Evolutionary conservation across 2,329 filamentous ascomycete genomes (phyloP), one percentile per base, ranked within the genome.

Genomic region (Juglanconis oblonga): DNA sequence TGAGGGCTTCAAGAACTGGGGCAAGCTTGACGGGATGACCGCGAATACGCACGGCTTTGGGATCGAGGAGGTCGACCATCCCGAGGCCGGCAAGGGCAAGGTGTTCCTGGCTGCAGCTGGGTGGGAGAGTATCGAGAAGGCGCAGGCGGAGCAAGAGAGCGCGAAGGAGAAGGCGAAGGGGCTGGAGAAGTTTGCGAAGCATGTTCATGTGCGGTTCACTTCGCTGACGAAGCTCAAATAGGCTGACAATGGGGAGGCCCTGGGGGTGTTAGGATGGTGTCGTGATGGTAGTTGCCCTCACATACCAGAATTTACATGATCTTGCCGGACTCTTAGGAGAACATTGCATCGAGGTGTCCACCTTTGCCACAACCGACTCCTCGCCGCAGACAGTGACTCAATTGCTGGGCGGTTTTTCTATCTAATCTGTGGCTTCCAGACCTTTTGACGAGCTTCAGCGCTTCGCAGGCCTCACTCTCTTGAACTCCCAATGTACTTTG

Each of bases 31-130:
- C 5, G 64, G 64, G 11, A 59, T 64, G 13, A 17, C 64, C 14
- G 57, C 51, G 2, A 62, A 60, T 24, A 50, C 62, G 7, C 55
- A 64, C 31, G 64, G 64, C 9, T 65, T 60, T 60, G 60, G 57
- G 8, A 29, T 47, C 13, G 58, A 65, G 38, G 51, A 58, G 17
- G 35, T 63, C 6, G 55, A 63, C 2, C 49, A 47, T 36, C 47
- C 57, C 7, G n/a, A 44, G 51, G 51, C 32, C 5, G 51, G 52
- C 14, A 57, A 62, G 32, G 51, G 52, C 38, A 63, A 62, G 57
- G 61, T 63, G 17, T 66, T 64, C 53, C 49, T 55, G 31, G 44
- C 61, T 9, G 45, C 45, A 4, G 45, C 48, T 29, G 63, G 64
- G 2, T 66, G 63, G 63, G 49, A 52, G 52, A 64, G 61, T 38